phyloP scores from a whole-genome alignment of 148 eudicot species.

The Dianthus caryophyllus region DNA sequence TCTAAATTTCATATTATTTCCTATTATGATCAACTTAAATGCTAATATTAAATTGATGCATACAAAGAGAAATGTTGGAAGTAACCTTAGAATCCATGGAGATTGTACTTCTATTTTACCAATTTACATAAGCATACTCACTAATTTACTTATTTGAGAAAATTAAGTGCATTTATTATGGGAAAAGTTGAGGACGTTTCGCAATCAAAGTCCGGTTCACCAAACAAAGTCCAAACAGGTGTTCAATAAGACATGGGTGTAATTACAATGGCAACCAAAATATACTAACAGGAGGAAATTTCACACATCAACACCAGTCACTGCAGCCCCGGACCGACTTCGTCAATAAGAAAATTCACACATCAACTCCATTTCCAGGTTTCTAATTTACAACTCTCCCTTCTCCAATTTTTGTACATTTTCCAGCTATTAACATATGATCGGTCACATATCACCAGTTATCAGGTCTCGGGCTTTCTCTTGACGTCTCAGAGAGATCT shows the following conservation, averaged over 20 bases:
- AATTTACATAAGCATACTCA: too few relatives aligned
- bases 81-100: too few relatives aligned
- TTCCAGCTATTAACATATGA: conserved; percentile 4
- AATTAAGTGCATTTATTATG: too few relatives aligned
- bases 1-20: too few relatives aligned
- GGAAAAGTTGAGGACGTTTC: too few relatives aligned
- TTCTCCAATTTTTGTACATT: conserved; percentile 23
- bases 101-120: too few relatives aligned
- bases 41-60: too few relatives aligned
- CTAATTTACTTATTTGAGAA: too few relatives aligned
- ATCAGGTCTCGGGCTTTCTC: conserved; percentile 28
- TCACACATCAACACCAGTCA: conserved; percentile 19
- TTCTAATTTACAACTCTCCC: conserved; percentile 25
- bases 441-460: conserved; percentile 21
- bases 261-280: conserved; percentile 28
- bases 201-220: too few relatives aligned
- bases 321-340: background rate
- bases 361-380: conserved; percentile 15
- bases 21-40: too few relatives aligned
- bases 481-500: conserved; percentile 39
- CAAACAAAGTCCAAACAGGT: background rate
- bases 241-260: conserved; percentile 6
- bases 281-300: conserved; percentile 12
- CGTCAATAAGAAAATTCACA: conserved; percentile 3
- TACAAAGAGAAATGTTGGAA: too few relatives aligned